These are phyloP conservation scores for Alopecurus myosuroides DNA, from an alignment of 176 grass and related monocot genomes.

Conservation along the genomic window DNA sequence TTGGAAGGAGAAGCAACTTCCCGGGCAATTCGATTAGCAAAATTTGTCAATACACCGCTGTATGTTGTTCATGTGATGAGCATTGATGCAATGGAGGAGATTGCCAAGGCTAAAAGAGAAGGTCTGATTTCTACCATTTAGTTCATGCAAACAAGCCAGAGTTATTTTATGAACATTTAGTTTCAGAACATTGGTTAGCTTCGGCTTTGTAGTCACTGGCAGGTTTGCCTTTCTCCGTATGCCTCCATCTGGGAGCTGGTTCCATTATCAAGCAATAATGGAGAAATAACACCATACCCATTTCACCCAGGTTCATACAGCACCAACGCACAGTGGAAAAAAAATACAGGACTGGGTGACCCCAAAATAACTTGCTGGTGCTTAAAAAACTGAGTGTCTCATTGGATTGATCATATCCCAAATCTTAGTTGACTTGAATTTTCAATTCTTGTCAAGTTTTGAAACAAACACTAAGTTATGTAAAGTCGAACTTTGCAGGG, in stretches of 20 bases:
- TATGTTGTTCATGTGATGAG: slow-evolving; percentile 99
- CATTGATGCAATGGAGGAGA: slow-evolving; percentile 95
- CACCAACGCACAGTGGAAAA: background rate
- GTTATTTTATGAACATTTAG: background rate
- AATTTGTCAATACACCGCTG: slow-evolving; percentile 80
- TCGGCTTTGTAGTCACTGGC: background rate
- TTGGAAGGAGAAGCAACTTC: slow-evolving; percentile 96
- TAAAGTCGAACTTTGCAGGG: slow-evolving; percentile 42
- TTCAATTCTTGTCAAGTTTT: background rate
- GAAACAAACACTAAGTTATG: slow-evolving; percentile 17
- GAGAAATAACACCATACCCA: background rate
- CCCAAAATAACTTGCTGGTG: background rate
- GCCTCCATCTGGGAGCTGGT: background rate
- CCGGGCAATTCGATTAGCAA: slow-evolving; percentile 78
- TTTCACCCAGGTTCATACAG: background rate
- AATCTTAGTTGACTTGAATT: slow-evolving; percentile 8
- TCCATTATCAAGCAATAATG: background rate
- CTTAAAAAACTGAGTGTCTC: background rate
- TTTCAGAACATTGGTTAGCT: slow-evolving; percentile 1
- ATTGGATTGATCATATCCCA: background rate
- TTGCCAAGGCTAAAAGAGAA: slow-evolving; percentile 86
- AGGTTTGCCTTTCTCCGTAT: background rate
- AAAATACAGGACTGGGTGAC: background rate
- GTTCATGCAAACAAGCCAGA: slow-evolving; percentile 8
- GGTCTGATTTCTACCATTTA: slow-evolving; percentile 31